Percentiles rank a stretch among this genome's conserved stretches.
These are phyloP conservation scores for Achaetomium macrosporum DNA, from an alignment of 2,329 filamentous ascomycete genomes.

Conservation along the genomic window DNA sequence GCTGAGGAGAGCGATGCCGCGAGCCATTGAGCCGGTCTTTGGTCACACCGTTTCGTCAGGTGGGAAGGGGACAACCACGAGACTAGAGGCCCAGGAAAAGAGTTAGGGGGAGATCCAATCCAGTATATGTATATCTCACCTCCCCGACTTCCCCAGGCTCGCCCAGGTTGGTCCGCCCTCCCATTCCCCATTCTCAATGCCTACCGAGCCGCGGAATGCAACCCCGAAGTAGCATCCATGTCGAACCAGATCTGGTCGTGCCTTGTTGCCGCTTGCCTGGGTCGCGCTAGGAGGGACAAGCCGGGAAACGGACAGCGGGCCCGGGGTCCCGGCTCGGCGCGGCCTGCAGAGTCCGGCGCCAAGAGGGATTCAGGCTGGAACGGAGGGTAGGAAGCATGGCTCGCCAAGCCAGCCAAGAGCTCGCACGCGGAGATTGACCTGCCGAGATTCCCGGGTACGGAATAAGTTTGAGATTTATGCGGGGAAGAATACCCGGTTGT, in stretches of 20 bases:
- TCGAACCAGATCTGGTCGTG: too few species aligned
- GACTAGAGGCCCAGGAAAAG: not conserved
- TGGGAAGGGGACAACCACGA: not conserved
- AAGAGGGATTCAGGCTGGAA: not conserved
- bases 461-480: slow-evolving; percentile 1
- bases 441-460: slow-evolving; percentile 11
- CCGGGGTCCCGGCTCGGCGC: slow-evolving; percentile 7
- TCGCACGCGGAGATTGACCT: slow-evolving; percentile 8
- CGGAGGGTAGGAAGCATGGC: not conserved
- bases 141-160: too few species aligned
- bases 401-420: slow-evolving; percentile 11
- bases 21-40: slow-evolving; percentile 10
- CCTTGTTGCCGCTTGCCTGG: too few species aligned
- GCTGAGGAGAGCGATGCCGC: slow-evolving; percentile 8
- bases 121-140: too few species aligned
- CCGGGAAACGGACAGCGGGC: slow-evolving; percentile 8
- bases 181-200: too few species aligned
- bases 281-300: not conserved
- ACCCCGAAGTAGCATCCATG: too few species aligned
- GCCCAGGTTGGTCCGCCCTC: too few species aligned
- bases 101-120: not conserved
- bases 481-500: not conserved
- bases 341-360: slow-evolving; percentile 6
- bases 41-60: not conserved
- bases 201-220: too few species aligned